These are phyloP conservation scores for Mikania micrantha DNA, from an alignment of 129 eudicot species.

Conservation along the genomic window DNA sequence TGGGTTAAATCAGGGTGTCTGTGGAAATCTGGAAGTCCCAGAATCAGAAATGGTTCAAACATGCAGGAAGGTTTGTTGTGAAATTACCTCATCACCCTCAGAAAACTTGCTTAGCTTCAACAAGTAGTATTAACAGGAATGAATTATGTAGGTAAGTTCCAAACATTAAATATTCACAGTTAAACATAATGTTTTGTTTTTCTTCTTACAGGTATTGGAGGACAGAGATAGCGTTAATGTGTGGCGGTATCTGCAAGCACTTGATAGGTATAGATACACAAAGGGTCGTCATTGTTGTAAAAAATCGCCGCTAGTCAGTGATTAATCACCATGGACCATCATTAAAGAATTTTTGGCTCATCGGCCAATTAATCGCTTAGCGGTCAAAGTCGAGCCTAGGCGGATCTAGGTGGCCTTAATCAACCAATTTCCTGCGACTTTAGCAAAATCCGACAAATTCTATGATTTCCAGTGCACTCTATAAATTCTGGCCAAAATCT, in stretches of 20 bases:
- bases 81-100: neutral
- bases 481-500: too few species aligned
- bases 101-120: neutral
- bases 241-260: conserved; percentile 82
- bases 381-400: too few species aligned
- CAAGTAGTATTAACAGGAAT: neutral
- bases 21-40: conserved; percentile 67
- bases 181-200: neutral
- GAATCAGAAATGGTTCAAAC: conserved; percentile 88
- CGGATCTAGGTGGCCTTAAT: too few species aligned
- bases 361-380: too few species aligned
- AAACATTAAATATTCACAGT: neutral
- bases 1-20: conserved; percentile 56
- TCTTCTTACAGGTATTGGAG: conserved; percentile 48
- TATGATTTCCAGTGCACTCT: too few species aligned
- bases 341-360: too few species aligned
- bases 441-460: too few species aligned
- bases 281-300: neutral
- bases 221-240: conserved; percentile 85
- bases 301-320: too few species aligned
- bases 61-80: conserved; percentile 79
- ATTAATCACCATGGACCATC: too few species aligned
- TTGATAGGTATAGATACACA: conserved; percentile 44
- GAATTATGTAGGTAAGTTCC: neutral
- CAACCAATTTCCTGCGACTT: too few species aligned